Evolutionary conservation across 495 filamentous ascomycete genomes (phyloP).

Genomic region (Podospora fimiseda): DNA sequence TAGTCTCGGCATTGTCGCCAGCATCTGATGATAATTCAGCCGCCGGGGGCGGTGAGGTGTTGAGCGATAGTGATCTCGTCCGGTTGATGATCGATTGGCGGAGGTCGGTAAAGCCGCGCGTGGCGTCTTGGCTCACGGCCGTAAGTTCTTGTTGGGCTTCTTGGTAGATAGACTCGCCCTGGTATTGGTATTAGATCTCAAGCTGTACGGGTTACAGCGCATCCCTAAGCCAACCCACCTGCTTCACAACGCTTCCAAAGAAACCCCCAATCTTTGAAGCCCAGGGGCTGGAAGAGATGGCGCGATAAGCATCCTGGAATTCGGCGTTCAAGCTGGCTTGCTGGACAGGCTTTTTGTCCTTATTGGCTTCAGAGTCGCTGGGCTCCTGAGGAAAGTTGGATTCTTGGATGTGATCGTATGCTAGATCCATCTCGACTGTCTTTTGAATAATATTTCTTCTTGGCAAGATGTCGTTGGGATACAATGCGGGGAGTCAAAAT

Average conservation of each 20-base stretch:
- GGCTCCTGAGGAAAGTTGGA: constrained; percentile 61
- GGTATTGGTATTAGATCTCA: background rate
- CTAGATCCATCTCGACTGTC: constrained; percentile 75
- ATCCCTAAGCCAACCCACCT: constrained; percentile 41
- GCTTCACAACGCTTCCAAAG: constrained; percentile 83
- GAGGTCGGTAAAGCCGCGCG: constrained; percentile 72
- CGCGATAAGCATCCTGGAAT: constrained; percentile 90
- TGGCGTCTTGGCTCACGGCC: constrained; percentile 71
- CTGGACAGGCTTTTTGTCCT: constrained; percentile 41
- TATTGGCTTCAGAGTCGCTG: constrained; percentile 33
- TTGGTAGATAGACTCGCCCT: constrained; percentile 83
- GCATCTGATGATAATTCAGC: constrained; percentile 14
- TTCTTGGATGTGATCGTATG: constrained; percentile 95
- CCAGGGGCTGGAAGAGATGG: constrained; percentile 87
- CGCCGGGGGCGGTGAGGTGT: constrained; percentile 25
- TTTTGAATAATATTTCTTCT: background rate
- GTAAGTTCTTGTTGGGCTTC: constrained; percentile 74
- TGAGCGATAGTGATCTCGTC: constrained; percentile 68
- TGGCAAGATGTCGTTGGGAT: background rate
- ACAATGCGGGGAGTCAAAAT: background rate
- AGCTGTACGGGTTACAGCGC: background rate
- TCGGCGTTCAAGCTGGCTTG: constrained; percentile 71
- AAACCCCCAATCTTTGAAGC: constrained; percentile 81
- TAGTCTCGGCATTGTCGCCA: constrained; percentile 36
- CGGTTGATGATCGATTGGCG: constrained; percentile 60